Evolutionary conservation across 495 filamentous ascomycete genomes (phyloP).

Genomic region (Letharia lupina): DNA sequence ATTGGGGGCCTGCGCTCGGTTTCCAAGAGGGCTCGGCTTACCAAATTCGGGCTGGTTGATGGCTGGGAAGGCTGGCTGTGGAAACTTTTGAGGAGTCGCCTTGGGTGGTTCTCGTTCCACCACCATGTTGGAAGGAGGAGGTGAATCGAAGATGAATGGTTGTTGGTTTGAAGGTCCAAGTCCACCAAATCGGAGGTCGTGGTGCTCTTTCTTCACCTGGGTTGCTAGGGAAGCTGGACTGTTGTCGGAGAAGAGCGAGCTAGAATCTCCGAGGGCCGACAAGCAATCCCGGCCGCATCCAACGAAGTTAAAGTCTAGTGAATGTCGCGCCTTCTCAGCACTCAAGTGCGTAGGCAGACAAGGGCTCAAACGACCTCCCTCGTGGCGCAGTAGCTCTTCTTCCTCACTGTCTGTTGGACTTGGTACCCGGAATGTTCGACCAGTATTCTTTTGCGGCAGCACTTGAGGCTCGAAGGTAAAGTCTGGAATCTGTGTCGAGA

Average conservation of each 20-base stretch:
- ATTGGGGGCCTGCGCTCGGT: slow-evolving; percentile 35
- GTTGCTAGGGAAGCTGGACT: not conserved
- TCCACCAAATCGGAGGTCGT: not conserved
- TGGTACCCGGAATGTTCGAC: slow-evolving; percentile 8
- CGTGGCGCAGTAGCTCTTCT: slow-evolving; percentile 6
- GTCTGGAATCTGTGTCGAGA: not conserved
- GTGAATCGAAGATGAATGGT: slow-evolving; percentile 7
- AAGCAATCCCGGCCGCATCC: slow-evolving; percentile 11
- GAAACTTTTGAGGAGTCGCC: slow-evolving; percentile 16
- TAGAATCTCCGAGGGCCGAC: slow-evolving; percentile 28
- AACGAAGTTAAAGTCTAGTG: slow-evolving; percentile 3
- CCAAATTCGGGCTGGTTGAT: slow-evolving; percentile 48
- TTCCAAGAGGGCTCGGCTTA: slow-evolving; percentile 44
- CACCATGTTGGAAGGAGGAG: slow-evolving; percentile 19
- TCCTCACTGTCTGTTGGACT: slow-evolving; percentile 19
- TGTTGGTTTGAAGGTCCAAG: not conserved
- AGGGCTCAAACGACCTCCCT: not conserved
- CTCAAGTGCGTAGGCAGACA: not conserved
- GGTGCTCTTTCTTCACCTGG: not conserved
- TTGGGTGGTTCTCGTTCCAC: slow-evolving; percentile 27
- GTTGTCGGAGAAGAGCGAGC: slow-evolving; percentile 28
- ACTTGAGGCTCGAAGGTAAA: not conserved
- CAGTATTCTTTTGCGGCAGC: not conserved
- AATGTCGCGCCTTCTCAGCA: slow-evolving; percentile 14
- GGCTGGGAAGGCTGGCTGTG: slow-evolving; percentile 10